phyloP scores from a whole-genome alignment of 2,329 filamentous ascomycete genomes.

The Fusarium circinatum region DNA sequence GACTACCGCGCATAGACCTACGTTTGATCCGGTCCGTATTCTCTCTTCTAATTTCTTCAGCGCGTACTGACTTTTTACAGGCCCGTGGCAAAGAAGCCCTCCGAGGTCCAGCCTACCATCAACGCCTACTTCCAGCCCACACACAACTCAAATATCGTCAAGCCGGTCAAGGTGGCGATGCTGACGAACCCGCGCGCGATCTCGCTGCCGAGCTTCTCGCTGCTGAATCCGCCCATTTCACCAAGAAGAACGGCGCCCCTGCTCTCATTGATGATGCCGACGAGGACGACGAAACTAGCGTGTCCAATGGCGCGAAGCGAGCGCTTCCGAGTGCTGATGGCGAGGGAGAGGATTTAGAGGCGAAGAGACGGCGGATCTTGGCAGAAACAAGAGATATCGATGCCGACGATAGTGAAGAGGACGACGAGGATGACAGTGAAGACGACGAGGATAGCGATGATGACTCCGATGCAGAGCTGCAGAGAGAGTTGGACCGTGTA shows the following conservation, averaged over 20 bases:
- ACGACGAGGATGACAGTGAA: slow-evolving; percentile 65
- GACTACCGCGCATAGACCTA: slow-evolving; percentile 83
- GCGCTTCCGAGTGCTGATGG: slow-evolving; percentile 49
- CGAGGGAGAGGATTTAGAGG: slow-evolving; percentile 72
- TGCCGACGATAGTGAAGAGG: slow-evolving; percentile 71
- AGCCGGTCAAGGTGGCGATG: slow-evolving; percentile 87
- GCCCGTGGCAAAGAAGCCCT: slow-evolving; percentile 95
- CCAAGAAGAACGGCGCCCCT: slow-evolving; percentile 75
- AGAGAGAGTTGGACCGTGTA: slow-evolving; percentile 94
- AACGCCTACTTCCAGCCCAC: slow-evolving; percentile 92
- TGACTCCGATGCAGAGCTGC: slow-evolving; percentile 76
- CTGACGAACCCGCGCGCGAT: slow-evolving; percentile 74
- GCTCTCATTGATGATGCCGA: slow-evolving; percentile 60
- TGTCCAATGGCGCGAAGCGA: slow-evolving; percentile 67
- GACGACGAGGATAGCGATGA: slow-evolving; percentile 65
- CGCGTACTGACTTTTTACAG: slow-evolving; percentile 56
- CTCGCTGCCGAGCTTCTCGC: slow-evolving; percentile 89
- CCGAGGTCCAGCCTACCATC: slow-evolving; percentile 93
- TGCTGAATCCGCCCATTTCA: slow-evolving; percentile 87
- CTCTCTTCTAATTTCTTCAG: neutral
- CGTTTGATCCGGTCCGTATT: slow-evolving; percentile 85
- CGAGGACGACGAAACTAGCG: slow-evolving; percentile 55
- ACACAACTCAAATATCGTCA: slow-evolving; percentile 90
- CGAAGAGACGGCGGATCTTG: slow-evolving; percentile 86
- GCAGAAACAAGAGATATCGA: slow-evolving; percentile 91